These are phyloP conservation scores for Fusarium tupiense DNA, from an alignment of 2,329 filamentous ascomycete species.

Conservation along the genomic window DNA sequence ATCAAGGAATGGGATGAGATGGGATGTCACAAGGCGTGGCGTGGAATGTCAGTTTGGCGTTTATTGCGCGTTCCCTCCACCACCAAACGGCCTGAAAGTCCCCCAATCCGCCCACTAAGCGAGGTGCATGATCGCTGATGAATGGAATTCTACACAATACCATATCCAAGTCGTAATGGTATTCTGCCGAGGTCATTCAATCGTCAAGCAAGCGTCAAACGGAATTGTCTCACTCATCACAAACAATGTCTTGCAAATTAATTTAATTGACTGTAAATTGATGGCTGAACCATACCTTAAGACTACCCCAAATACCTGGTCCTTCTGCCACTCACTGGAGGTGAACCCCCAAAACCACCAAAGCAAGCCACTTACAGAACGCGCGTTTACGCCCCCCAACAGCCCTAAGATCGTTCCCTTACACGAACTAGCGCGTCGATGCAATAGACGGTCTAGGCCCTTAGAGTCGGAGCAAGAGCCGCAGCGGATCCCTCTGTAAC, in stretches of 20 bases:
- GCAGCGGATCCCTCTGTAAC: neutral
- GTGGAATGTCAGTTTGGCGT: neutral
- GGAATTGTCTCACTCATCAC: neutral
- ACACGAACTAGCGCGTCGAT: neutral
- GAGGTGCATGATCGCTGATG: no score
- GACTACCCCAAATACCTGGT: neutral
- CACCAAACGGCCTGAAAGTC: neutral
- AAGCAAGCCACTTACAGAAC: neutral
- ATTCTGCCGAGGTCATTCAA: neutral
- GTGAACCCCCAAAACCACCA: neutral
- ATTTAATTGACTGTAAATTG: neutral
- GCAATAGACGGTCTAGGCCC: neutral
- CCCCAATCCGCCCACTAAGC: neutral
- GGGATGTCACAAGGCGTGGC: neutral
- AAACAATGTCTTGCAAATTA: neutral
- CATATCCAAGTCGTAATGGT: neutral
- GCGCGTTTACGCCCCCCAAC: neutral
- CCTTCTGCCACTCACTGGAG: neutral
- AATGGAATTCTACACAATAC: neutral
- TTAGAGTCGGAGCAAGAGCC: neutral
- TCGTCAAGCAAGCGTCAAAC: accelerated
- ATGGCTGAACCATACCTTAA: neutral
- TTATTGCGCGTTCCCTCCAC: neutral
- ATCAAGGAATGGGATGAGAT: neutral
- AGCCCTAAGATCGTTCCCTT: neutral